A percentile compares a stretch with the other conserved stretches of the same genome.
Conservation (phyloP, 148 eudicot species). For the Heliamphora exappendiculata region DNA sequence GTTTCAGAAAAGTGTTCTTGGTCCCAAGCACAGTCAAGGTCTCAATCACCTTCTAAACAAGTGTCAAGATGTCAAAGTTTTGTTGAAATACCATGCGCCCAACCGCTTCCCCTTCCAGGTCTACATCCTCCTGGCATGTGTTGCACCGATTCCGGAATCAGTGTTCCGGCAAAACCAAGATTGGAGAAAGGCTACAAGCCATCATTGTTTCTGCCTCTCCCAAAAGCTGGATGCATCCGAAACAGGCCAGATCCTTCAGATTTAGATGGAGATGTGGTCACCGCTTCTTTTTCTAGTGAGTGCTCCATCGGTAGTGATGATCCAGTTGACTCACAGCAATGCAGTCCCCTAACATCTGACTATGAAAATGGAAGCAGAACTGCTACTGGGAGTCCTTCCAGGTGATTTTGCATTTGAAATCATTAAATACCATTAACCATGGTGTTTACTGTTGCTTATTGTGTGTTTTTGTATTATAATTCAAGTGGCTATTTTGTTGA, state of each 20-base stretch:
- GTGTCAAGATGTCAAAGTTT: conserved; percentile 94
- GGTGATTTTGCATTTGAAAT: conserved; percentile 33
- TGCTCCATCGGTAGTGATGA: conserved; percentile 85
- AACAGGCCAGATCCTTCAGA: conserved; percentile 63
- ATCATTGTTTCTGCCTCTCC: conserved; percentile 64
- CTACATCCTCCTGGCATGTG: conserved; percentile 45
- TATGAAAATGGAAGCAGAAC: conserved; percentile 59
- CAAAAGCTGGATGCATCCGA: conserved; percentile 70
- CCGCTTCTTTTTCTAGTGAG: conserved; percentile 74
- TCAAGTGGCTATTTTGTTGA: not conserved
- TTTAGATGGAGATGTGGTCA: conserved; percentile 52
- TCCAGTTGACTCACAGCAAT: conserved; percentile 55
- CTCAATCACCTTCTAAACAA: conserved; percentile 76
- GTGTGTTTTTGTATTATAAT: not conserved
- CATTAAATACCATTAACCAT: not conserved
- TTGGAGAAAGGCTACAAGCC: conserved; percentile 51
- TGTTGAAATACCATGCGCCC: conserved; percentile 63
- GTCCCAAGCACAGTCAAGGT: conserved; percentile 67
- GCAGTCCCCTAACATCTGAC: conserved; percentile 67
- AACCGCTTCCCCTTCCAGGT: conserved; percentile 83
- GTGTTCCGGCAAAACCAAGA: conserved; percentile 51
- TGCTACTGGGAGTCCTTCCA: conserved; percentile 70
- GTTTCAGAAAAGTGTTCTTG: conserved; percentile 59
- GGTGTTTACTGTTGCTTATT: not conserved
- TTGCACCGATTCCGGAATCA: conserved; percentile 72